A percentile compares a stretch with the other conserved stretches of the same genome.
phyloP scores from a whole-genome alignment of 2,329 filamentous ascomycete genomes.

The Onygenales sp. region DNA sequence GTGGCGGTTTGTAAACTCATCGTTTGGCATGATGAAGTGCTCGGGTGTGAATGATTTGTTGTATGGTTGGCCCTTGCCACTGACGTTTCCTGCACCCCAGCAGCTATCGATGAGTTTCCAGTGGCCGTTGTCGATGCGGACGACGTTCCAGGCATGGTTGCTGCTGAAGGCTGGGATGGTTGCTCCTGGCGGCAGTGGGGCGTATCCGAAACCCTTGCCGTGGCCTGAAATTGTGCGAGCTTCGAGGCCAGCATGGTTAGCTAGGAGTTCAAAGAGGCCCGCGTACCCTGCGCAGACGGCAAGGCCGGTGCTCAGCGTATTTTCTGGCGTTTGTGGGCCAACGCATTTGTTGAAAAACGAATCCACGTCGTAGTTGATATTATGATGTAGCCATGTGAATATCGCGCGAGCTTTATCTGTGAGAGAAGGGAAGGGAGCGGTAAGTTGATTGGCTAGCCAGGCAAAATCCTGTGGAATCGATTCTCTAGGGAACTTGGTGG shows the following conservation, averaged over 20 bases:
- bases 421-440: conserved; percentile 64
- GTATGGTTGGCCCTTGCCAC: conserved; percentile 48
- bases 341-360: conserved; percentile 68
- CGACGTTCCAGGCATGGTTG: conserved; percentile 87
- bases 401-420: conserved; percentile 91
- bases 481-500: conserved; percentile 63
- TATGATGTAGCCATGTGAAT: conserved; percentile 93
- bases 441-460: conserved; percentile 70
- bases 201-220: conserved; percentile 77
- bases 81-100: conserved; percentile 77
- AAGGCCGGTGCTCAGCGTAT: conserved; percentile 65
- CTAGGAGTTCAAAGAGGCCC: conserved; percentile 68
- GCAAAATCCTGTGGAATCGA: conserved; percentile 59
- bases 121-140: conserved; percentile 71
- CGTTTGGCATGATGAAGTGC: conserved; percentile 56
- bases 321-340: conserved; percentile 56
- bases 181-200: conserved; percentile 52
- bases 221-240: conserved; percentile 66
- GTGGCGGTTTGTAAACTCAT: conserved; percentile 71
- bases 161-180: conserved; percentile 54
- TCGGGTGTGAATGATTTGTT: conserved; percentile 57
- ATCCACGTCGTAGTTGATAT: conserved; percentile 73
- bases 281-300: conserved; percentile 93
- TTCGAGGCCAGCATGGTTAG: conserved; percentile 68
- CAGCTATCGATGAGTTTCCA: conserved; percentile 92